phyloP scores from a whole-genome alignment of 2,329 filamentous ascomycete genomes.

The Talaromyces sp. region DNA sequence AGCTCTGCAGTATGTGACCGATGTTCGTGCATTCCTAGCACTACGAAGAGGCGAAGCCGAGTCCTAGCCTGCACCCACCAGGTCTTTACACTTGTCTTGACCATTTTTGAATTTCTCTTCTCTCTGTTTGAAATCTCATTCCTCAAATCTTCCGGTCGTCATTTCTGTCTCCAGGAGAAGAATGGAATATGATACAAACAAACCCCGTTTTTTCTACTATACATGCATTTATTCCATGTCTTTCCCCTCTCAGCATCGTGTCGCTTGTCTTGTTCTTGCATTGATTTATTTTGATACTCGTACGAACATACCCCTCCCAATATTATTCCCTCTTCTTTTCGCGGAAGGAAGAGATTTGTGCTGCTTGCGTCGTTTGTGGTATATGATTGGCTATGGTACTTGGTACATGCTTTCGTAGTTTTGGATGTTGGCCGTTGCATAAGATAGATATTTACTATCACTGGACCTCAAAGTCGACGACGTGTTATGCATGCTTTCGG shows the following conservation, averaged over 20 bases:
- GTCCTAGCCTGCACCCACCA: slow-evolving; percentile 19
- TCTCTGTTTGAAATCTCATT: neutral
- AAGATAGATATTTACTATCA: neutral
- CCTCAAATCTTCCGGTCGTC: neutral
- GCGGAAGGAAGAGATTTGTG: neutral
- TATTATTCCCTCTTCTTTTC: neutral
- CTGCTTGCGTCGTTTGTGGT: neutral
- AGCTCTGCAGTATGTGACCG: slow-evolving; percentile 91
- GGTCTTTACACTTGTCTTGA: neutral
- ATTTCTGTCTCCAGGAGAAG: neutral
- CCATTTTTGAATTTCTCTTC: neutral
- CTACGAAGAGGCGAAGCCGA: slow-evolving; percentile 72
- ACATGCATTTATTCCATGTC: neutral
- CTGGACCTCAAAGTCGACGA: no score
- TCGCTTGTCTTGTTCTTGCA: neutral
- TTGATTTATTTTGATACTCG: neutral
- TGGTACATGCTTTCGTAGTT: neutral
- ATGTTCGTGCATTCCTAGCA: slow-evolving; percentile 85
- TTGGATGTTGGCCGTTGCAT: neutral
- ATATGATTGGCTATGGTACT: neutral
- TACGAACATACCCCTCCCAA: slow-evolving; percentile 2
- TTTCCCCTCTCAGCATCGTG: neutral
- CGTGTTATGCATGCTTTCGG: no score
- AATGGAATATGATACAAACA: neutral
- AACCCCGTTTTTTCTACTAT: neutral